Base-by-base conservation (phyloP, 805 yeast genomes). In the Lipomyces starkeyi region DNA sequence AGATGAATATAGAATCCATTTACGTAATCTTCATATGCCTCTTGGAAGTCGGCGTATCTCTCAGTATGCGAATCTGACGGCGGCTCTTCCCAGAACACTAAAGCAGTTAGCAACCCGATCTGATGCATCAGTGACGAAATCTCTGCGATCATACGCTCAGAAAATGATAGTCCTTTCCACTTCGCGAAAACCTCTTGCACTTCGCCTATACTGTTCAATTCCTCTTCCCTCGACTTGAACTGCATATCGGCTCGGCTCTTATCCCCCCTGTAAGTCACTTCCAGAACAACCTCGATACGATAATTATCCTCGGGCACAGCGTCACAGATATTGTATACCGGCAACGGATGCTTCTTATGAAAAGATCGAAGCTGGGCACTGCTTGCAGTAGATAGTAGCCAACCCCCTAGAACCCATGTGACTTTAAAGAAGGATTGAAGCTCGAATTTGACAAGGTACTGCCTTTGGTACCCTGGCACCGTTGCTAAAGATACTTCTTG, bases 391-490 rank as follows among this genome's bases (percentile, higher is more conserved):
- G 59, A 27, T n/a, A 63, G 32, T 3, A 70, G 13, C 73, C 73
- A 71, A 14, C 62, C 54, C 1, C 73, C 73, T 17, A 61, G 66
- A 5, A 66, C 57, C 73, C 73, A 71, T 14, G 9, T 32, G 14
- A 47, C 47, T 25, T 57, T 55, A 35, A 66, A 62, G 56, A 69
- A 71, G 6, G 73, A 70, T 7, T 63, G 62, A 6, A 56, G 53
- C 17, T 57, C 64, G 57, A 64, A 66, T 34, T 70, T 70, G 43
- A 71, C 63, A 8, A 63, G 59, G 35, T 71, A 71, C 32, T 71
- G 70, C 34, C 71, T 55, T 14, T 68, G 20, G 56, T 59, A 54
- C 6, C 58, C 65, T 4, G 65, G 67, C 4, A 66, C 52, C 8
- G 40, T 29, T 13, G 17, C 32, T 11, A 66, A n/a, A 13, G 20